Conservation (phyloP, 768 basidiomycete species). For the Mycena metata region DNA sequence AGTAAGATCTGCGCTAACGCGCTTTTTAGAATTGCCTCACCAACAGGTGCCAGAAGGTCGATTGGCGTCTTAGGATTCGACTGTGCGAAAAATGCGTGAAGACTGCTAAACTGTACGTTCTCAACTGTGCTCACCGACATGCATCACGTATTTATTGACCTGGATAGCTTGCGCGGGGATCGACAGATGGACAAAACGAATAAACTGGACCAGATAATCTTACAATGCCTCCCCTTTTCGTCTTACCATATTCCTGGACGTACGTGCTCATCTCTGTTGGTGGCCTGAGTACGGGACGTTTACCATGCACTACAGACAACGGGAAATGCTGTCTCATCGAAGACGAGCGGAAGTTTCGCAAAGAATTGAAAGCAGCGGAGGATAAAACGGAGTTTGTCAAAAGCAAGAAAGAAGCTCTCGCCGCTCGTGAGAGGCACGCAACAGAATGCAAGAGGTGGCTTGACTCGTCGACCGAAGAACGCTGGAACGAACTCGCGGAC, state of each 20-base stretch:
- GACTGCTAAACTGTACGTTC: constrained; percentile 25
- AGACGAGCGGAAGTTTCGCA: constrained; percentile 39
- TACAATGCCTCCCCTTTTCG: constrained; percentile 42
- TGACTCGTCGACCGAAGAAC: constrained; percentile 23
- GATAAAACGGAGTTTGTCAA: constrained; percentile 37
- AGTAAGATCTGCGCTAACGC: neutral
- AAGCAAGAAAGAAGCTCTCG: constrained; percentile 25
- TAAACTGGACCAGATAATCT: constrained; percentile 37
- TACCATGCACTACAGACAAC: constrained; percentile 8
- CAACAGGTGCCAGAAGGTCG: constrained; percentile 39
- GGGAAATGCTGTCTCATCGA: constrained; percentile 36
- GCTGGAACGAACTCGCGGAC: constrained; percentile 24
- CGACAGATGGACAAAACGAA: constrained; percentile 28
- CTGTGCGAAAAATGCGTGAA: constrained; percentile 45
- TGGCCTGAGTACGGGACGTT: neutral
- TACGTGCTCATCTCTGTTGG: constrained; percentile 4
- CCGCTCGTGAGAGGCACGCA: constrained; percentile 31
- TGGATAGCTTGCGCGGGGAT: constrained; percentile 32
- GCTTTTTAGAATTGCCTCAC: constrained; percentile 41
- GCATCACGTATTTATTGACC: neutral
- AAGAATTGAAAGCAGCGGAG: constrained; percentile 27
- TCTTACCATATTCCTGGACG: constrained; percentile 28
- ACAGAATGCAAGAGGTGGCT: constrained; percentile 30
- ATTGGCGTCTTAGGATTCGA: constrained; percentile 45
- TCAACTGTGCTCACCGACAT: too few relatives aligned